Base-by-base conservation (phyloP, 106 monocot genomes). In the Dendrobium chrysotoxum region DNA sequence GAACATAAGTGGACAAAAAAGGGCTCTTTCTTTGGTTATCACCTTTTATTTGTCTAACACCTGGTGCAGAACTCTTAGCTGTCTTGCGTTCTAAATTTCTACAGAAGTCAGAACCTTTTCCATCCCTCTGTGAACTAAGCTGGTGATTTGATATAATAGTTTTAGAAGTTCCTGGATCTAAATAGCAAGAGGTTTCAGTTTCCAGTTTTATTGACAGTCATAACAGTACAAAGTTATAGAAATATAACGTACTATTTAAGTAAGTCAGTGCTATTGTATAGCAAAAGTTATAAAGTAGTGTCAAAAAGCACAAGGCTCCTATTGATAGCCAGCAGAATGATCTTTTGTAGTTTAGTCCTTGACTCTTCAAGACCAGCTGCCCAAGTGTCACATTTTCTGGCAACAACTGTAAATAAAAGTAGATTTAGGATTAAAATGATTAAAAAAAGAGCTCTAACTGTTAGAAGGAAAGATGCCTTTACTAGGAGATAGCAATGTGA, bases 271-370 rank as follows among this genome's bases (percentile, higher is more conserved):
- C 81, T 75, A 81, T 54, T 13, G 81, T 75, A 57, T 47, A 57
- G 2, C 81, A 35, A 58, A 81, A 40, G 45, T 81, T 75, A 54
- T 57, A 75, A 50, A 75, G 46, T 57, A 81, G 5, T 39, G 81
- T 61, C 40, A 81, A 75, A 75, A 71, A 53, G 42, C 75, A 75
- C 40, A 81, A 75, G 38, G 75, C 81, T 30, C n/a, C 81, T 25
- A 75, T 38, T 57, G 81, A 81, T 81, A 81, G n/a, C 81, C 81
- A 81, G 28, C 75, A 81, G 25, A 74, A 75, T 39, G 39, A 75
- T 8, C 40, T 31, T 53, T 75, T 39, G 57, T 50, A 81, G 12
- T 81, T 41, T 17, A 75, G 21, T 40, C 75, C 75, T 11, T 75
- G 35, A 20, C 57, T 75, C 40, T 15, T 81, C 30, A 81, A 81